Evolutionary conservation across 1,284 basidiomycete genomes (phyloP), one percentile per base, ranked within the genome.

Genomic region (Ceraceosorus guamensis): DNA sequence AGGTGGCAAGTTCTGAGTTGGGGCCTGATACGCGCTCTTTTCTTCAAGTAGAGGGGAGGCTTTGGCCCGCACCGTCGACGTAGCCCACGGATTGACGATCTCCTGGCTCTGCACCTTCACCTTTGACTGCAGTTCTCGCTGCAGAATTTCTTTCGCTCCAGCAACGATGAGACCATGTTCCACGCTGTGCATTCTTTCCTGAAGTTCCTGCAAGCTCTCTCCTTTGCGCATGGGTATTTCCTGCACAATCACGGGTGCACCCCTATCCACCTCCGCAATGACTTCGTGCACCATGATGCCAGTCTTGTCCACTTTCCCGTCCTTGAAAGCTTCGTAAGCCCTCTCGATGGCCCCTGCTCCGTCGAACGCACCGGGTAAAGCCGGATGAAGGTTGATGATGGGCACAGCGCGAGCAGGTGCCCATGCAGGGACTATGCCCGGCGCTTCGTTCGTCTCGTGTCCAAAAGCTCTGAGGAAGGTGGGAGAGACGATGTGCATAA

Each of bases 221-320:
- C 82, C 71, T 50, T 85, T 79, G 62, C 79, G 78, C 56, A 95
- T 85, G 62, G 83, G 82, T 8, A 97, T 83, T 70, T 90, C 83
- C 56, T 83, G 80, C 47, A 92, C 86, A 31, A 97, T 76, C 43
- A 97, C 73, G 0, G 93, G 91, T 70, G 88, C 85, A 1, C 93
- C 93, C 4, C 86, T 83, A 77, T 98, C 93, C 11, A 98, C 91
- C 73, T 93, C 89, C 60, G 86, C 86, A 35, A 97, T 86, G 14
- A 97, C 93, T 34, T 86, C 83, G 78, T 98, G 93, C 0, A 97
- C 86, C 93, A 98, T 98, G 3, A 84, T 85, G 0, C 93, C 93
- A 0, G 88, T 86, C 43, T 64, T 61, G 44, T 68, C 58, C 30
- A 63, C 61, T 13, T 61, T 48, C 4, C 89, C 90, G 57, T 81